These are phyloP conservation scores for Starmerella sp. DNA, from an alignment of 805 yeast species.

Conservation along the genomic window DNA sequence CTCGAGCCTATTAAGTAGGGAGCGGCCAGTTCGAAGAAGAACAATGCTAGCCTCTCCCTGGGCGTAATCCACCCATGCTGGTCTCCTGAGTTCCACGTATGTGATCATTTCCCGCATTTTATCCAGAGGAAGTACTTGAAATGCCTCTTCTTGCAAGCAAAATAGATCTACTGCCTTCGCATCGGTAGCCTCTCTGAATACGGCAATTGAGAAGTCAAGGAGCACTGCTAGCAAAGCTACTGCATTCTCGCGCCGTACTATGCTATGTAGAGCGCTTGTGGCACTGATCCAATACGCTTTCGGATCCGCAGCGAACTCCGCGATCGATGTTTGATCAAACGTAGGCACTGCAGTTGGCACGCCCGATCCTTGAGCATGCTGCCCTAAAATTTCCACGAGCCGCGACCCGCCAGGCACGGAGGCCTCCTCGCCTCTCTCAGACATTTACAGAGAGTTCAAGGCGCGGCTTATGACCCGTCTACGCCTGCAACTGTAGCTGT, in stretches of 20 bases:
- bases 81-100: conserved; percentile 4
- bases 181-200: background rate
- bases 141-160: background rate
- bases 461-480: no score
- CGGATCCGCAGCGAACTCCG: background rate
- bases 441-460: background rate
- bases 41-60: conserved; percentile 10
- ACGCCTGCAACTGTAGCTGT: no score
- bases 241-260: background rate
- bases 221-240: background rate
- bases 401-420: background rate
- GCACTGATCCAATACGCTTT: background rate
- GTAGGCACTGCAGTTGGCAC: background rate
- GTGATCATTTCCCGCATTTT: conserved; percentile 1
- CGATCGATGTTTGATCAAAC: background rate
- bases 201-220: conserved; percentile 6
- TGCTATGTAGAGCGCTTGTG: background rate
- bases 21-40: conserved; percentile 9
- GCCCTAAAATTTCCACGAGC: background rate
- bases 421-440: background rate
- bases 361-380: background rate
- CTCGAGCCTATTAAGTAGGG: conserved; percentile 7
- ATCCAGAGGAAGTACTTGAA: background rate
- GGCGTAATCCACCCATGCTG: background rate
- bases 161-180: background rate